phyloP scores from a whole-genome alignment of 768 basidiomycete species.

The Kwoniella dejecticola region DNA sequence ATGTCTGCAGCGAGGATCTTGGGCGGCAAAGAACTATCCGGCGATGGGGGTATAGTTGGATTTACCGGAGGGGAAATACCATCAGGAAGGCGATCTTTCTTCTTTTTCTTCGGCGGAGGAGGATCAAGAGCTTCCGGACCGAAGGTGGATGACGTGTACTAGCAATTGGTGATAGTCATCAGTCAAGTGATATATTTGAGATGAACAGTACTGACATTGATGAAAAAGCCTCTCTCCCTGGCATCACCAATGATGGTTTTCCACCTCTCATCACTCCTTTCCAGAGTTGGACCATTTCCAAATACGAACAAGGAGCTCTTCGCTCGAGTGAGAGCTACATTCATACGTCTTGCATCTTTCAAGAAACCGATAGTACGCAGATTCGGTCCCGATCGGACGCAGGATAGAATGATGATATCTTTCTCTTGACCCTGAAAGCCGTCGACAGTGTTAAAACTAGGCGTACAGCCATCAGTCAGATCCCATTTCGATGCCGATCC shows the following conservation, averaged over 20 bases:
- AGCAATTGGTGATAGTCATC: not conserved
- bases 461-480: not conserved
- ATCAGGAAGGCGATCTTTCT: slow-evolving; percentile 7
- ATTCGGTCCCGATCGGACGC: slow-evolving; percentile 89
- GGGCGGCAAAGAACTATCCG: slow-evolving; percentile 14
- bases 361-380: slow-evolving; percentile 83
- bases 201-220: slow-evolving; percentile 62
- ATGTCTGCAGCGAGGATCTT: slow-evolving; percentile 14
- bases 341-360: slow-evolving; percentile 85
- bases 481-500: no score
- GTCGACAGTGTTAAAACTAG: slow-evolving; percentile 88
- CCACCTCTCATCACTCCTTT: slow-evolving; percentile 82
- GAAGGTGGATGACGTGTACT: slow-evolving; percentile 37
- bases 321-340: slow-evolving; percentile 97
- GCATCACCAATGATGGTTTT: slow-evolving; percentile 75
- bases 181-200: not conserved
- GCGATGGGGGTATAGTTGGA: not conserved
- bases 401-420: slow-evolving; percentile 94
- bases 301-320: slow-evolving; percentile 91
- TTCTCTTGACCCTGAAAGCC: slow-evolving; percentile 99
- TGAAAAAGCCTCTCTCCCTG: slow-evolving; percentile 64
- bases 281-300: slow-evolving; percentile 84
- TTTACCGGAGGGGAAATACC: not conserved
- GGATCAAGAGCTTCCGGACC: slow-evolving; percentile 13
- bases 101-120: slow-evolving; percentile 26